Percentiles rank a stretch among this genome's conserved stretches.
Evolutionary conservation across 164 flowering plant species (phyloP).

Genomic region (Vitis riparia): DNA sequence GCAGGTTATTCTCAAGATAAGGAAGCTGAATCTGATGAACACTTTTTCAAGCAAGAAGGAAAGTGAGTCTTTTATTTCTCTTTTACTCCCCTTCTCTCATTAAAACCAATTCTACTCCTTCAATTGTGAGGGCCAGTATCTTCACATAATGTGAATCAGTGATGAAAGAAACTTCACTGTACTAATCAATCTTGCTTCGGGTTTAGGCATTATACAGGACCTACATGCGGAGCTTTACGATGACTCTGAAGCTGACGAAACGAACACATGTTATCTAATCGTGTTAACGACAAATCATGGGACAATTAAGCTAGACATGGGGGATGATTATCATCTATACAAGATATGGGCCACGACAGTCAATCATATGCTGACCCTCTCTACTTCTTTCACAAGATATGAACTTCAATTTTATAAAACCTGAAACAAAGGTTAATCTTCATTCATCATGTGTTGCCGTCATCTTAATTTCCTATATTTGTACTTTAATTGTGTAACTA

Average conservation of each 20-base stretch:
- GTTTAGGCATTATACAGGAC: slow-evolving; percentile 58
- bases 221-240: slow-evolving; percentile 62
- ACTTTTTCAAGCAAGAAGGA: slow-evolving; percentile 37
- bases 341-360: slow-evolving; percentile 70
- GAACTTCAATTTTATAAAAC: slow-evolving; percentile 46
- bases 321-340: slow-evolving; percentile 53
- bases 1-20: slow-evolving; percentile 65
- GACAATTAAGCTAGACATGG: slow-evolving; percentile 75
- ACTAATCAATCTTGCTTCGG: background rate
- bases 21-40: slow-evolving; percentile 51
- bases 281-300: slow-evolving; percentile 66
- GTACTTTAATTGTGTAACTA: background rate
- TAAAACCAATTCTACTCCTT: too few species aligned
- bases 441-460: background rate
- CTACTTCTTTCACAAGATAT: slow-evolving; percentile 55
- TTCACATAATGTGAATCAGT: too few species aligned
- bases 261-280: slow-evolving; percentile 50
- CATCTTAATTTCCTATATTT: background rate
- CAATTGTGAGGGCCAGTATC: too few species aligned
- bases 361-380: slow-evolving; percentile 69
- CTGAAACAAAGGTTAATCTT: slow-evolving; percentile 5
- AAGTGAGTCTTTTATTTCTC: slow-evolving; percentile 37
- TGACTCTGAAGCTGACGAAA: slow-evolving; percentile 42
- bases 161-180: too few species aligned
- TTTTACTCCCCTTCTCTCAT: background rate